Percentiles rank a stretch among this genome's conserved stretches.
Conservation (phyloP, 202 grass and related monocot genomes). For the Schoenoplectus triqueter region DNA sequence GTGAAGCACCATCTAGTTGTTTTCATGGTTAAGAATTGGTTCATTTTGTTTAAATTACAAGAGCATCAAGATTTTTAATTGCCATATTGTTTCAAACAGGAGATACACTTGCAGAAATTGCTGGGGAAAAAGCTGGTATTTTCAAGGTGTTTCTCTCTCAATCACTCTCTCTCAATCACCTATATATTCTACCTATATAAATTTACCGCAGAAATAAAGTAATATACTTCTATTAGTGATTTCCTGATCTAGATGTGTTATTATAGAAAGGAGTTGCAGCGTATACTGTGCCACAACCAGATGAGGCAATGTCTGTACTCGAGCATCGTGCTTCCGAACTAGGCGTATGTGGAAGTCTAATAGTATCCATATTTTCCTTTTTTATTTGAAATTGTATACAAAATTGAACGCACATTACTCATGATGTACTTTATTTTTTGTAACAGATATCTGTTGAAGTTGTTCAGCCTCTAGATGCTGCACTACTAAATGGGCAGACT, state of each 20-base stretch:
- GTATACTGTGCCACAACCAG: slow-evolving; percentile 83
- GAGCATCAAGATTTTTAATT: neutral
- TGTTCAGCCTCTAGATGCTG: slow-evolving; percentile 60
- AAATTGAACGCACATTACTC: slow-evolving; percentile 25
- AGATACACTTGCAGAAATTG: slow-evolving; percentile 87
- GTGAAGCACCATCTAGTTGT: neutral
- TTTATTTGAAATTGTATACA: slow-evolving; percentile 24
- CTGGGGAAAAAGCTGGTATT: slow-evolving; percentile 95
- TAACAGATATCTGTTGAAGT: slow-evolving; percentile 77
- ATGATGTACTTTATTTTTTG: slow-evolving; percentile 35
- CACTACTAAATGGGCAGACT: slow-evolving; percentile 63
- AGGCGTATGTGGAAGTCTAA: slow-evolving; percentile 58
- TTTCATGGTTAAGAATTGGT: neutral
- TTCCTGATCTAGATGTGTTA: slow-evolving; percentile 28
- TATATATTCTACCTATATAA: neutral
- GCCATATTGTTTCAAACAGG: slow-evolving; percentile 51
- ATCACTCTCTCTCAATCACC: slow-evolving; percentile 18
- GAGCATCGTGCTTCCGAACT: slow-evolving; percentile 75
- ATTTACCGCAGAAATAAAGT: neutral
- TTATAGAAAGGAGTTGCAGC: slow-evolving; percentile 75
- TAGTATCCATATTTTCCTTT: neutral
- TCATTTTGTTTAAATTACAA: slow-evolving; percentile 17
- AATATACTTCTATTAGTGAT: slow-evolving; percentile 1
- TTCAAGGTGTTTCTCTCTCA: slow-evolving; percentile 63
- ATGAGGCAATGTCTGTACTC: slow-evolving; percentile 81